A percentile compares a stretch with the other conserved stretches of the same genome.
Evolutionary conservation across 345 rosid species (phyloP).

Genomic region (Eucalyptus erythrocorys): DNA sequence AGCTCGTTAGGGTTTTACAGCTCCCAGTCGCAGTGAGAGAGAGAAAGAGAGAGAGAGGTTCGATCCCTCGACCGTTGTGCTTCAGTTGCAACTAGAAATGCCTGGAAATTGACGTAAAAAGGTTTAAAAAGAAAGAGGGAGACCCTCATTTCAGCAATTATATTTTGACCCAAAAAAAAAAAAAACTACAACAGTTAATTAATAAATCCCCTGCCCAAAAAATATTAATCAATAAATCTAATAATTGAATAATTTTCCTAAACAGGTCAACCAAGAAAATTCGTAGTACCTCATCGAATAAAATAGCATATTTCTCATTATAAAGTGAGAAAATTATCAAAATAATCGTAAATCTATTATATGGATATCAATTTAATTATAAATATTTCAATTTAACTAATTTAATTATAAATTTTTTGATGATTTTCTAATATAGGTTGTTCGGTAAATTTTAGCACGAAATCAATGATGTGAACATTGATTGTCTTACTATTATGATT

Average conservation of each 20-base stretch:
- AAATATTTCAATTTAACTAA: neutral
- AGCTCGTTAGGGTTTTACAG: neutral
- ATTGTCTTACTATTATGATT: no score
- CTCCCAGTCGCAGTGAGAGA: neutral
- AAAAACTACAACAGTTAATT: neutral
- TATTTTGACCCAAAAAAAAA: neutral
- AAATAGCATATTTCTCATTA: neutral
- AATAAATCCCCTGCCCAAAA: neutral
- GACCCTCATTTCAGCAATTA: neutral
- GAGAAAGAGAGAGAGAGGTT: neutral
- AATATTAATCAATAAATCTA: neutral
- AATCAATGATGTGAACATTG: fast-evolving
- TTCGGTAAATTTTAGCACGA: fast-evolving
- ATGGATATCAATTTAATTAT: fast-evolving
- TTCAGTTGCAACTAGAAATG: neutral
- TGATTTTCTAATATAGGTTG: fast-evolving
- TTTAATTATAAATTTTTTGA: neutral
- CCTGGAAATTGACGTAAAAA: neutral
- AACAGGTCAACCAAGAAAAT: neutral
- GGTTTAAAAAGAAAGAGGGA: neutral
- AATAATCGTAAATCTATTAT: neutral
- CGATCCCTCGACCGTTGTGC: neutral
- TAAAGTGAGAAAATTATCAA: fast-evolving
- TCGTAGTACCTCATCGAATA: neutral
- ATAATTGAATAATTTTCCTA: neutral